These are phyloP conservation scores for Coemansia sp. DNA, from an alignment of 192 early-diverging fungal species.

Conservation along the genomic window DNA sequence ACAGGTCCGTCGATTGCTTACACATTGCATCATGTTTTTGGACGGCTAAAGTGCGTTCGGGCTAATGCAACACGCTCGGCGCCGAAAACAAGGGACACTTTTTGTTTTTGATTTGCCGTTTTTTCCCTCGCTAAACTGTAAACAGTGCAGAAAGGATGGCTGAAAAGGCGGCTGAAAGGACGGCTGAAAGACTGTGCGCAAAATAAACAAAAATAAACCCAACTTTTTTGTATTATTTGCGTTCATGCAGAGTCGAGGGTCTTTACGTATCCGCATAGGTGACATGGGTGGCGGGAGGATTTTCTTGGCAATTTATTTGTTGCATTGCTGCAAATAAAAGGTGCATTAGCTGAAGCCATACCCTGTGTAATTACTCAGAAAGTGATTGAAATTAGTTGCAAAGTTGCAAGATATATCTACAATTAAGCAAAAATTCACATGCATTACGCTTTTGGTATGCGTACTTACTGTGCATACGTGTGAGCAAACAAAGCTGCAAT, in stretches of 20 bases:
- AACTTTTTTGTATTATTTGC: neutral
- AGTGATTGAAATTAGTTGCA: neutral
- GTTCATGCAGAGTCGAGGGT: neutral
- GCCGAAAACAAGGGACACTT: constrained; percentile 2
- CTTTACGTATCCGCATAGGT: neutral
- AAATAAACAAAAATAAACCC: constrained; percentile 3
- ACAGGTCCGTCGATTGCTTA: constrained; percentile 20
- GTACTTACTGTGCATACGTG: neutral
- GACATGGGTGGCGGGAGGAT: neutral
- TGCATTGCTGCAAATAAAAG: neutral
- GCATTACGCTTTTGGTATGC: neutral
- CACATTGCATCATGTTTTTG: constrained; percentile 12
- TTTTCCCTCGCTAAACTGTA: constrained; percentile 1
- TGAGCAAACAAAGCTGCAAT: neutral
- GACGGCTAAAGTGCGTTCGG: constrained; percentile 5
- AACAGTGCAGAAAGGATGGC: constrained; percentile 1
- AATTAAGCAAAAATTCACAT: neutral
- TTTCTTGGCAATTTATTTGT: neutral
- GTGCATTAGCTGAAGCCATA: neutral
- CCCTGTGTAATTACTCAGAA: neutral
- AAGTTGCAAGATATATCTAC: neutral
- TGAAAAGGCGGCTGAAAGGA: neutral
- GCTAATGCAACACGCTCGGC: neutral
- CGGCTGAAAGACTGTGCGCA: neutral
- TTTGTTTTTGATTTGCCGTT: constrained; percentile 9